These are phyloP conservation scores for Raddia distichophylla DNA, from an alignment of 176 grass and related monocot species.

Conservation along the genomic window DNA sequence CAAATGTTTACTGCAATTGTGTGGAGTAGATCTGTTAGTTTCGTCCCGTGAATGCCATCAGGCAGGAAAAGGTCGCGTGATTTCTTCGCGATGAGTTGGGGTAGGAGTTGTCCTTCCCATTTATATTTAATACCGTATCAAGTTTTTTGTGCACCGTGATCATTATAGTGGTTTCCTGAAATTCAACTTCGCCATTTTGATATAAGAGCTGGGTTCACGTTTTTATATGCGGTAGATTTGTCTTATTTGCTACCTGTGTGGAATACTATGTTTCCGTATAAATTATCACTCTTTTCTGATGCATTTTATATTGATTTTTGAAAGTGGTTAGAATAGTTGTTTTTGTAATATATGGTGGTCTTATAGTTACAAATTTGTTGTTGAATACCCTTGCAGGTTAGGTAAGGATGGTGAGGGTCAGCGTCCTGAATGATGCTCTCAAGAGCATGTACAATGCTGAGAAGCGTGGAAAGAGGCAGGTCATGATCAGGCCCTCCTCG, in stretches of 20 bases:
- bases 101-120: neutral
- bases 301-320: neutral
- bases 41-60: neutral
- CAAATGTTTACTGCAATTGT: neutral
- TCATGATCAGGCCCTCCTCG: slow-evolving; percentile 45
- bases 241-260: neutral
- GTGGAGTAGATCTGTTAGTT: neutral
- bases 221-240: neutral
- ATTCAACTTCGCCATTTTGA: neutral
- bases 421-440: slow-evolving; percentile 51
- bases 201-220: neutral
- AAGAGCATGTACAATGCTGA: slow-evolving; percentile 56
- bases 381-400: neutral
- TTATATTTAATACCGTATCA: neutral
- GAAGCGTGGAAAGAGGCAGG: slow-evolving; percentile 55
- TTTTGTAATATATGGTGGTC: neutral
- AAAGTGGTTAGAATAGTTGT: too few relatives aligned
- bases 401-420: slow-evolving; percentile 49
- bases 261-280: too few relatives aligned
- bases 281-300: neutral
- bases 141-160: neutral
- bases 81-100: neutral
- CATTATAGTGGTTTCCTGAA: neutral
- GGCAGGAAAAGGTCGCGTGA: too few relatives aligned
- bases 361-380: neutral